A percentile compares a stretch with the other conserved stretches of the same genome.
Conservation (phyloP, 2,329 filamentous ascomycete genomes). For the Nemania diffusa region DNA sequence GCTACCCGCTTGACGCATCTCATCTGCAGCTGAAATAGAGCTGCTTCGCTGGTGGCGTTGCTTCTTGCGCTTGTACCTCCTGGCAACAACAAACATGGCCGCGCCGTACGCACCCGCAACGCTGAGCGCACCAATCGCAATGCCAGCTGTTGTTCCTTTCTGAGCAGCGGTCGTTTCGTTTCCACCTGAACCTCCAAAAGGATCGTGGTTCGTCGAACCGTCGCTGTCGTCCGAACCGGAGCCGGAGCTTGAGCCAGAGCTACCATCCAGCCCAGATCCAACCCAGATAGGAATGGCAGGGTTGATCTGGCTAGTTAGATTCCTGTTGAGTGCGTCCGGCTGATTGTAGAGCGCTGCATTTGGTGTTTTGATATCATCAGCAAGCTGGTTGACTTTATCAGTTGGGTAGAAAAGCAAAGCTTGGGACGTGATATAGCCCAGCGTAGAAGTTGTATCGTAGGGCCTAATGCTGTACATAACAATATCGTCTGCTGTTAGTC, state of each 20-base stretch:
- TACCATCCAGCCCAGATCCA: constrained; percentile 56
- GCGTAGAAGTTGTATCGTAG: constrained; percentile 73
- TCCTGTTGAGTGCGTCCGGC: constrained; percentile 70
- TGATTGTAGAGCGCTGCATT: constrained; percentile 81
- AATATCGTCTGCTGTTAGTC: constrained; percentile 66
- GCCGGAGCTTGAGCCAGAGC: constrained; percentile 52
- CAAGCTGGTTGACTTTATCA: constrained; percentile 73
- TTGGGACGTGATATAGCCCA: constrained; percentile 84
- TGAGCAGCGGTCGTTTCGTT: constrained; percentile 64
- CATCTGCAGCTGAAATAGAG: constrained; percentile 71
- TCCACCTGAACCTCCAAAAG: constrained; percentile 54
- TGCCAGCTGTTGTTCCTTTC: constrained; percentile 71
- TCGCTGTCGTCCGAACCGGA: constrained; percentile 53
- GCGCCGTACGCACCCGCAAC: constrained; percentile 89
- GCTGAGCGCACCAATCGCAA: constrained; percentile 80
- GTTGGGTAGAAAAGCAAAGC: constrained; percentile 80
- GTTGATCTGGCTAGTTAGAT: constrained; percentile 85
- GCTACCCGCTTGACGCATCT: constrained; percentile 66
- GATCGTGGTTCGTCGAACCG: constrained; percentile 51
- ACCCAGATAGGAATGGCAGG: constrained; percentile 76
- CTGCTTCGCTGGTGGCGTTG: constrained; percentile 79
- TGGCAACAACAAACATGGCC: constrained; percentile 92
- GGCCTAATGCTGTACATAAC: constrained; percentile 78
- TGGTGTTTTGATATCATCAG: constrained; percentile 75
- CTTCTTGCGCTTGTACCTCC: constrained; percentile 88